phyloP scores from a whole-genome alignment of 352 stramenopile species.

The Peronospora farinosa region DNA sequence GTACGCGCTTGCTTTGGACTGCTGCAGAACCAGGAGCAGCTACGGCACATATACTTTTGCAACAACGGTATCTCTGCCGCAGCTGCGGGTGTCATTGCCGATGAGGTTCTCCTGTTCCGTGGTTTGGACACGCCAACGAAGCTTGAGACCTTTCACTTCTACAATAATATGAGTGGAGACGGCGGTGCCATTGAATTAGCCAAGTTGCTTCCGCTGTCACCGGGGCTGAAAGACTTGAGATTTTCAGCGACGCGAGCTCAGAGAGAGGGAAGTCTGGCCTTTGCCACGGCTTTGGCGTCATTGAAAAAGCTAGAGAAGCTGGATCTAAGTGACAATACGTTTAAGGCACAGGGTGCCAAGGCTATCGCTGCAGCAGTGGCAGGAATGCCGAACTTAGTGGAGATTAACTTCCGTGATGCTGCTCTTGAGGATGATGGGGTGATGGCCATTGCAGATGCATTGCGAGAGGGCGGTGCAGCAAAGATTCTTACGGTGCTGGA shows the following conservation, averaged over 20 bases:
- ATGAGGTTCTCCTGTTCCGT: conserved; percentile 84
- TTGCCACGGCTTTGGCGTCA: conserved; percentile 72
- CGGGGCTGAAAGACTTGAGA: conserved; percentile 82
- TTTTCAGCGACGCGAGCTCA: conserved; percentile 91
- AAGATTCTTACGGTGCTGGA: conserved; percentile 70
- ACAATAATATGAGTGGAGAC: conserved; percentile 96
- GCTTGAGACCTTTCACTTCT: conserved; percentile 92
- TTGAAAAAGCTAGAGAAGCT: conserved; percentile 76
- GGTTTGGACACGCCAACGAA: conserved; percentile 60
- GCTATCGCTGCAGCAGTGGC: conserved; percentile 84
- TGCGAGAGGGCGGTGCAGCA: conserved; percentile 39
- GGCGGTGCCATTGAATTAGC: conserved; percentile 85
- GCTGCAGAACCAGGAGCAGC: conserved; percentile 64
- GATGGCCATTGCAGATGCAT: conserved; percentile 67
- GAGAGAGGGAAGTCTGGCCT: conserved; percentile 77
- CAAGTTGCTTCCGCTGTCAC: conserved; percentile 82
- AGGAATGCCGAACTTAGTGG: conserved; percentile 56
- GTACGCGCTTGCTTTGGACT: conserved; percentile 87
- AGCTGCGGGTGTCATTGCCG: conserved; percentile 79
- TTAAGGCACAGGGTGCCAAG: conserved; percentile 78
- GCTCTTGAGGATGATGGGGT: conserved; percentile 88
- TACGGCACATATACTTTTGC: conserved; percentile 89
- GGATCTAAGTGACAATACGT: conserved; percentile 93
- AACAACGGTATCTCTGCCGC: conserved; percentile 92
- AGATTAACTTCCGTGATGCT: conserved; percentile 89